Evolutionary conservation across 139 green algal species (phyloP), one percentile per base, ranked within the genome.

Genomic region (Micractinium sp.): DNA sequence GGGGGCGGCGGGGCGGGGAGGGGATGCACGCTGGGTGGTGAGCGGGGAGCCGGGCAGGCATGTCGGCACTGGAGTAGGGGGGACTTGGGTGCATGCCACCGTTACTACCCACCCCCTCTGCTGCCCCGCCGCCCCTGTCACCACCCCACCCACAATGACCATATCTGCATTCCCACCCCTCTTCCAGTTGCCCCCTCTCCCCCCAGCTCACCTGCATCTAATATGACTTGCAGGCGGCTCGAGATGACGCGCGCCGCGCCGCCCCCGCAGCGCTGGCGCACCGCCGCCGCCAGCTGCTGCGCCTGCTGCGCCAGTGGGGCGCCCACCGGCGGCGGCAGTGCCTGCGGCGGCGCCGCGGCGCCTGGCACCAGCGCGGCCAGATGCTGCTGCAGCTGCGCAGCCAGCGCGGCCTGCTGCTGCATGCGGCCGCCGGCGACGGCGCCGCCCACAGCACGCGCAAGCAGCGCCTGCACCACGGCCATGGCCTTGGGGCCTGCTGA

Each of bases 191-290:
- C 53, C 80, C 31, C n/a, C 82, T 14, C 61, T 20, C 22, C 60
- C 22, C 33, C 81, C 33, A 12, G 18, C 81, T 66, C n/a, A 66
- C 69, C 83, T 63, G 88, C 67, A 47, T 66, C 31, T 23, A 91
- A 15, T 0, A 89, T 39, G 23, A 22, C 1, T 41, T 53, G 82
- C 88, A 91, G 47, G 31, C 82, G 78, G 33, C 19, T 33, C 5
- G 41, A 12, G 63, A 91, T 85, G 41, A 36, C 63, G 12, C 63
- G 27, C 25, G 88, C 78, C 22, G 66, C 81, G 0, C 60, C 61
- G 3, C 3, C 18, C 27, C 66, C 88, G 85, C 81, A 89, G 3
- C 36, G 38, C 36, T n/a, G 63, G 29, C 38, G 61, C 78, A 91
- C 88, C 29, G 81, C 88, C 23, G 77, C 79, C 63, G 36, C 22